Evolutionary conservation across 2,329 filamentous ascomycete genomes (phyloP), one percentile per base, ranked within the genome.

Genomic region (Curvularia hawaiiensis): DNA sequence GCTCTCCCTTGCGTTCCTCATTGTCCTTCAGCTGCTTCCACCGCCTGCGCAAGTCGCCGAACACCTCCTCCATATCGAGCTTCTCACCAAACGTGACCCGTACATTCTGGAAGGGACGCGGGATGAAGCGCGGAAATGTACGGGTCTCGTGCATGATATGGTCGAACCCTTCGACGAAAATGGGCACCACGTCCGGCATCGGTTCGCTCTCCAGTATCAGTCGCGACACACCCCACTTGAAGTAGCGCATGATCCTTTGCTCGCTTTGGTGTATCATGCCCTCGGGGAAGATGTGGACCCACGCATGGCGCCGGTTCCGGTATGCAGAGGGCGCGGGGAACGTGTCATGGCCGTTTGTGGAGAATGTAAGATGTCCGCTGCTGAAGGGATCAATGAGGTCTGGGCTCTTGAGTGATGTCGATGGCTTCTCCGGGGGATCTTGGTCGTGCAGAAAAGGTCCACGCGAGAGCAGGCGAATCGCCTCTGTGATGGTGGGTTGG

Each of bases 281-380:
- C 78, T 99, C 95, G 12, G 95, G 95, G 76, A 98, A 98, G 53
- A 98, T 89, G 76, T 99, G 95, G 4, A 99, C 82, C 95, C 95
- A 99, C 44, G 87, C 86, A 75, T 90, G 84, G 45, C 86, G 86
- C 67, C 92, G 88, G 62, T 79, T 83, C 2, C 85, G 76, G 73
- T 90, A 93, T 47, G 87, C 84, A 1, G 91, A 88, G 1, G 92
- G 92, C 0, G 91, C 85, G 0, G 84, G 80, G 73, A 91, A 90
- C 38, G 77, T 78, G 76, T 94, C 90, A 16, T 68, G 66, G 43
- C 87, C 87, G 54, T 84, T 87, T 3, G 91, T 92, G 5, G 85
- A 86, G 77, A 87, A 92, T 6, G 73, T 85, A 64, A 79, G 80
- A 71, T 76, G 80, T 64, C 71, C 79, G 56, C 64, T 80, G 56